Evolutionary conservation across 2,329 filamentous ascomycete species (phyloP).

Genomic region (Pyricularia pennisetigena): DNA sequence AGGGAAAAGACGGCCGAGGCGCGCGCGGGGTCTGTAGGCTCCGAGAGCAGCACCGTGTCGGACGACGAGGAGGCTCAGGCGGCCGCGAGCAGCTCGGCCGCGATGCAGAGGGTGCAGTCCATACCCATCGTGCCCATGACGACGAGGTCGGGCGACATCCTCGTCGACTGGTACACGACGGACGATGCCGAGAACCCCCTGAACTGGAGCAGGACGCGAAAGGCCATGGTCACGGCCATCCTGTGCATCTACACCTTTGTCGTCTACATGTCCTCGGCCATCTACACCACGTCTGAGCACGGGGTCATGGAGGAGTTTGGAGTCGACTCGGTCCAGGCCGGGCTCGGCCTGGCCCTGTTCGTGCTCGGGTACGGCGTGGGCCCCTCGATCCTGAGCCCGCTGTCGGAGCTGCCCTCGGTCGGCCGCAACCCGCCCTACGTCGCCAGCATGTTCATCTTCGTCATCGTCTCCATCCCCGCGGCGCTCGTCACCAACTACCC

Average conservation of each 20-base stretch:
- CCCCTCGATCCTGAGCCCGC: constrained; percentile 44
- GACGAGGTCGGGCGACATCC: constrained; percentile 18
- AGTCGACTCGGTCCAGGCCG: constrained; percentile 33
- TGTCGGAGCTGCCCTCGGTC: constrained; percentile 47
- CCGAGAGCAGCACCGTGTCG: neutral
- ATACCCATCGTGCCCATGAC: constrained; percentile 18
- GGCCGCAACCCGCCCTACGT: constrained; percentile 61
- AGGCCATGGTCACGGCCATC: constrained; percentile 23
- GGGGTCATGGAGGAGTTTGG: constrained; percentile 39
- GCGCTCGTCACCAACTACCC: constrained; percentile 53
- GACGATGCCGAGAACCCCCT: constrained; percentile 42
- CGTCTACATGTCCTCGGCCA: constrained; percentile 21
- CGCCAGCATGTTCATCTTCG: constrained; percentile 57
- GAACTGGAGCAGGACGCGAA: constrained; percentile 33
- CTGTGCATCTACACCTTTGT: constrained; percentile 42
- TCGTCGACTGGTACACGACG: constrained; percentile 29
- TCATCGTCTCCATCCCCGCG: constrained; percentile 55
- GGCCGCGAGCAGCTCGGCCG: constrained; percentile 2
- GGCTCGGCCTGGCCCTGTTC: constrained; percentile 46
- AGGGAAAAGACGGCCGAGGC: constrained; percentile 34
- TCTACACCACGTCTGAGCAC: constrained; percentile 27
- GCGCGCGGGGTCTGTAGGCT: constrained; percentile 6
- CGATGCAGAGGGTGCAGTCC: constrained; percentile 16
- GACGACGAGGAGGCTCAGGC: neutral
- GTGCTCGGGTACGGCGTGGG: constrained; percentile 33